phyloP scores from a whole-genome alignment of 805 yeast species.

The Candida methanosorbosa region DNA sequence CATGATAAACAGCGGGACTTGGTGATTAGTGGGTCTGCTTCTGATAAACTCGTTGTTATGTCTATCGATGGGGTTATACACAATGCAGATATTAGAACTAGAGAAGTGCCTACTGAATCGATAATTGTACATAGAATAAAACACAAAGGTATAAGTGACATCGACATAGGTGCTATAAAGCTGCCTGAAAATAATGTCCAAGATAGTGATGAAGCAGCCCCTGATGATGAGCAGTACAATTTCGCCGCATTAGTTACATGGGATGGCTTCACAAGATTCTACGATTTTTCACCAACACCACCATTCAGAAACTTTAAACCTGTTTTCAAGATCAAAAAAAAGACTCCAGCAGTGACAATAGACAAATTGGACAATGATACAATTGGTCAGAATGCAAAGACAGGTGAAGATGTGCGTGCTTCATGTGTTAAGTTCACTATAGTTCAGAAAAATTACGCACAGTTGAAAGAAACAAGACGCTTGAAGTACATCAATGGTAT shows the following conservation, averaged over 20 bases:
- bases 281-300: conserved; percentile 9
- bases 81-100: not conserved
- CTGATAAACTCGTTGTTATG: conserved; percentile 27
- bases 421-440: conserved; percentile 1
- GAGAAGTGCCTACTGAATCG: not conserved
- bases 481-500: conserved; percentile 20
- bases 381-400: not conserved
- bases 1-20: conserved; percentile 16
- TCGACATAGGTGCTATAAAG: too few relatives aligned
- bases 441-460: conserved; percentile 11
- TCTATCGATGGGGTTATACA: too few relatives aligned
- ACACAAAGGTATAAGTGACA: conserved; percentile 29
- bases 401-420: not conserved
- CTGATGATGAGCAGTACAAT: not conserved
- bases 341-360: conserved; percentile 15
- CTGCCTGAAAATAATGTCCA: too few relatives aligned
- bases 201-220: conserved; percentile 5
- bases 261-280: conserved; percentile 38
- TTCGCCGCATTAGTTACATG: conserved; percentile 33
- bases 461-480: conserved; percentile 3
- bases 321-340: conserved; percentile 16
- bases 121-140: conserved; percentile 12
- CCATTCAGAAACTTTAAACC: conserved; percentile 7
- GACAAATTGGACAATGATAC: conserved; percentile 3
- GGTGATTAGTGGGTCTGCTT: conserved; percentile 39